A percentile compares a stretch with the other conserved stretches of the same genome.
These are phyloP conservation scores for Geotrichum phurueaensis DNA, from an alignment of 1,139 yeast genomes.

Conservation along the genomic window DNA sequence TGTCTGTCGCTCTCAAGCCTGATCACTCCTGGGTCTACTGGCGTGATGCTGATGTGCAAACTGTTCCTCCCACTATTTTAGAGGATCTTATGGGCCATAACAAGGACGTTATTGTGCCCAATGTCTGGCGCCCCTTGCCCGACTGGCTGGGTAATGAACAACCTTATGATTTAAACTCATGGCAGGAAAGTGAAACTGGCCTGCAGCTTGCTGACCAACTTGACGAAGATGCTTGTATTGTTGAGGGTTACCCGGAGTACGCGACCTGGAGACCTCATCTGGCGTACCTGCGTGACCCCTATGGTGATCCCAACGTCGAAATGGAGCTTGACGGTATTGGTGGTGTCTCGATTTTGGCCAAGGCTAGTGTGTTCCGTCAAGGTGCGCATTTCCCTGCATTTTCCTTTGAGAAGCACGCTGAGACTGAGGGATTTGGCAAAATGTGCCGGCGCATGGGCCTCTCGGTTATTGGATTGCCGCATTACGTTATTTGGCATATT, in stretches of 20 bases:
- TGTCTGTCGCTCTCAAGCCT: slow-evolving; percentile 57
- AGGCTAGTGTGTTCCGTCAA: slow-evolving; percentile 69
- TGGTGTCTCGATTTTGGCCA: slow-evolving; percentile 78
- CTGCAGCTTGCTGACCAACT: slow-evolving; percentile 67
- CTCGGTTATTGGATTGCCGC: slow-evolving; percentile 78
- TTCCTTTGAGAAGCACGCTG: slow-evolving; percentile 86
- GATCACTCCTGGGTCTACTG: slow-evolving; percentile 72
- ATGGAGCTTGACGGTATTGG: slow-evolving; percentile 90
- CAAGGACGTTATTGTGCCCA: slow-evolving; percentile 70
- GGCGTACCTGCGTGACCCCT: slow-evolving; percentile 79
- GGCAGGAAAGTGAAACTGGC: slow-evolving; percentile 87
- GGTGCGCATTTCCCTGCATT: slow-evolving; percentile 90
- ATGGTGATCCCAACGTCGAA: slow-evolving; percentile 79
- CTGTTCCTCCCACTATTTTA: slow-evolving; percentile 53
- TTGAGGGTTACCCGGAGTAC: slow-evolving; percentile 86
- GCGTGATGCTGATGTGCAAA: slow-evolving; percentile 70
- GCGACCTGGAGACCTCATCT: slow-evolving; percentile 91
- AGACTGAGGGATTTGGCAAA: slow-evolving; percentile 90
- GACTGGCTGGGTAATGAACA: slow-evolving; percentile 87
- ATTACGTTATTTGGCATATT: slow-evolving; percentile 88
- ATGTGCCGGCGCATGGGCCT: slow-evolving; percentile 76
- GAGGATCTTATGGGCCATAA: slow-evolving; percentile 64
- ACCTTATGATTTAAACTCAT: slow-evolving; percentile 83
- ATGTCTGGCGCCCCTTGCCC: slow-evolving; percentile 88
- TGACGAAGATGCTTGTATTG: slow-evolving; percentile 84